These are phyloP conservation scores for Hyphochytrium catenoides DNA, from an alignment of 352 stramenopile genomes.

Conservation along the genomic window DNA sequence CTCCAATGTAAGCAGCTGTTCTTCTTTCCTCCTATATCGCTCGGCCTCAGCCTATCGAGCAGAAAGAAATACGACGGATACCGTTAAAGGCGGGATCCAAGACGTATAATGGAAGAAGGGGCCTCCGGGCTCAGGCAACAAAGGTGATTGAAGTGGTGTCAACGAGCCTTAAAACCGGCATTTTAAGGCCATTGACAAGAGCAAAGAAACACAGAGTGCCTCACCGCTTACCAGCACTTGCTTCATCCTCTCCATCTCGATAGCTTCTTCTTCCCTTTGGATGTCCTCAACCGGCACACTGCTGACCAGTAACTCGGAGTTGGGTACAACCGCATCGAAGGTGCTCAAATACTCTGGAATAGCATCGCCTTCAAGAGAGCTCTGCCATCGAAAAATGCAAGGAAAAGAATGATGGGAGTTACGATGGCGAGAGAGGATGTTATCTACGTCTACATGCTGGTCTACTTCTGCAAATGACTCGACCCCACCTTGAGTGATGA, in stretches of 20 bases:
- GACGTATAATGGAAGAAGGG: constrained; percentile 19
- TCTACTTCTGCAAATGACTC: too few relatives aligned
- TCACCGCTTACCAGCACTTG: constrained; percentile 14
- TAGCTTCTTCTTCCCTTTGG: constrained; percentile 24
- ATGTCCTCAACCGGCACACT: constrained; percentile 28
- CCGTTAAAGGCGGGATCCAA: too few relatives aligned
- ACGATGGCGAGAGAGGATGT: too few relatives aligned
- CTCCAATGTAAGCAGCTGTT: not conserved
- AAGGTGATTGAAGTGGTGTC: constrained; percentile 20
- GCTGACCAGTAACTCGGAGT: constrained; percentile 28
- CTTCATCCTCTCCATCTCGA: constrained; percentile 24
- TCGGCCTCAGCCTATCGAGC: constrained; percentile 2
- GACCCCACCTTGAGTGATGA: too few relatives aligned
- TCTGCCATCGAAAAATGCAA: too few relatives aligned
- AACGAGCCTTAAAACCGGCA: constrained; percentile 19
- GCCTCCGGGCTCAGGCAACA: constrained; percentile 15
- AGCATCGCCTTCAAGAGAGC: too few relatives aligned
- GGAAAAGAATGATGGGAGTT: too few relatives aligned
- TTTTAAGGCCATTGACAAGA: not conserved
- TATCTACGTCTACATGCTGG: too few relatives aligned
- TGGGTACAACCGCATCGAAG: constrained; percentile 35
- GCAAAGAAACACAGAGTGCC: not conserved
- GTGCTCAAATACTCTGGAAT: constrained; percentile 21
- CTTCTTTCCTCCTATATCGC: constrained; percentile 1
- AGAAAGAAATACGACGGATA: too few relatives aligned